Percentiles rank a stretch among this genome's conserved stretches.
These are phyloP conservation scores for Kurtzmaniella natalensis DNA, from an alignment of 1,139 yeast species.

Conservation along the genomic window DNA sequence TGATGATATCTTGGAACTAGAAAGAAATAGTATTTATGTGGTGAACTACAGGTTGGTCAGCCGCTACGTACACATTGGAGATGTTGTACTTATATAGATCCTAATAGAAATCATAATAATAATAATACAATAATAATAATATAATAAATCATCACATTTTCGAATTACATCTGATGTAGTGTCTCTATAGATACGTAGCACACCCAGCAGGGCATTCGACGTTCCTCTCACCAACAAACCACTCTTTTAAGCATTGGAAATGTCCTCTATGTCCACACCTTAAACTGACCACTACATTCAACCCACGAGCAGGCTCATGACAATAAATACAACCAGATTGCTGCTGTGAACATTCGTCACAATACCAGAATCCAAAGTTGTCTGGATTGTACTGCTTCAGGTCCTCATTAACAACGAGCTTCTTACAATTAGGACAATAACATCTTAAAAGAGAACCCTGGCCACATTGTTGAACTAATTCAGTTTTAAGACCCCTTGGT, in stretches of 20 bases:
- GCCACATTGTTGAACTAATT: constrained; percentile 43
- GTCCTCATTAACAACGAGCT: constrained; percentile 60
- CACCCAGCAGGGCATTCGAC: constrained; percentile 84
- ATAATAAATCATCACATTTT: no score
- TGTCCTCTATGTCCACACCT: constrained; percentile 91
- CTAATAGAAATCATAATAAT: not conserved
- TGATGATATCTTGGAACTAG: constrained; percentile 62
- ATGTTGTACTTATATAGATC: constrained; percentile 36
- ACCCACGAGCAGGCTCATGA: constrained; percentile 70
- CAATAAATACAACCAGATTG: constrained; percentile 79
- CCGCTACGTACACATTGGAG: constrained; percentile 36
- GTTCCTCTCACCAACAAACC: constrained; percentile 69
- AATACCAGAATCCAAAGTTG: constrained; percentile 75
- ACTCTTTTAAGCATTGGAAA: constrained; percentile 68
- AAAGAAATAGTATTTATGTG: constrained; percentile 68
- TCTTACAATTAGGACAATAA: constrained; percentile 65
- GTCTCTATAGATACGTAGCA: constrained; percentile 12
- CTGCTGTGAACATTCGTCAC: constrained; percentile 60
- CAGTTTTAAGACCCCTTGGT: constrained; percentile 30
- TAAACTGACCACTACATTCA: constrained; percentile 58
- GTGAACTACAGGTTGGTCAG: constrained; percentile 59
- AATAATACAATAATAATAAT: no score
- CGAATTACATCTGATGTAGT: no score
- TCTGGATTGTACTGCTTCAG: constrained; percentile 35
- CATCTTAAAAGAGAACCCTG: constrained; percentile 57